Base-by-base conservation (phyloP, 164 flowering plant genomes). In the Akebia trifoliata region DNA sequence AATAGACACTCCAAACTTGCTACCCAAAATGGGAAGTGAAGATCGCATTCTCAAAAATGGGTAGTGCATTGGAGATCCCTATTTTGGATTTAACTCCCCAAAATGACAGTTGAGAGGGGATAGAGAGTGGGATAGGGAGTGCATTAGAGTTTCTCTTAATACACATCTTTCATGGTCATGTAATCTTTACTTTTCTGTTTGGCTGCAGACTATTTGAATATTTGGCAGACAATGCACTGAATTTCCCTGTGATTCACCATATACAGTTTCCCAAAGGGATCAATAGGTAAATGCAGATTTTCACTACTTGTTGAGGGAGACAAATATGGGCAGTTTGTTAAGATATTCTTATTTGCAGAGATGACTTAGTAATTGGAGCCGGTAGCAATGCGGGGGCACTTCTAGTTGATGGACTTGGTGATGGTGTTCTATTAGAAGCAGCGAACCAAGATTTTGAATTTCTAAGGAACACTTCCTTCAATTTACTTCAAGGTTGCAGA, bases 391-490 rank as follows among this genome's bases (percentile, higher is more conserved):
- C 83, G 0, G 98, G 98, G 59, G 90, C 85, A 6, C 98, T 89
- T 70, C 70, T 93, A 38, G 98, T 93, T 4, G 98, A 93, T 73
- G 98, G 98, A 50, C 88, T 93, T 50, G 98, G 98, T 54, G 98
- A 93, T 72, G 98, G 98, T 30, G 20, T 93, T 59, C 65, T 87
- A 12, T 53, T 93, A 61, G 98, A 93, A 72, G 93, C 95, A 60
- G 80, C 83, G 38, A 92, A 74, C 52, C 89, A 87, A 66, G 98
- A 93, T 68, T 77, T 85, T 54, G 97, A 93, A 32, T 89, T 93
- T 59, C 81, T 93, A 1, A 78, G 95, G 62, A 73, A 87, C 54
- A 89, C 98, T 32, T 89, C 97, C 50, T 93, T 93, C 74, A 93
- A 93, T 73, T 77, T 93, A 66, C 83, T 93, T 34, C 98, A 93